Base-by-base conservation (phyloP, 164 flowering plant genomes). In the Magnolia kwangsiensis region DNA sequence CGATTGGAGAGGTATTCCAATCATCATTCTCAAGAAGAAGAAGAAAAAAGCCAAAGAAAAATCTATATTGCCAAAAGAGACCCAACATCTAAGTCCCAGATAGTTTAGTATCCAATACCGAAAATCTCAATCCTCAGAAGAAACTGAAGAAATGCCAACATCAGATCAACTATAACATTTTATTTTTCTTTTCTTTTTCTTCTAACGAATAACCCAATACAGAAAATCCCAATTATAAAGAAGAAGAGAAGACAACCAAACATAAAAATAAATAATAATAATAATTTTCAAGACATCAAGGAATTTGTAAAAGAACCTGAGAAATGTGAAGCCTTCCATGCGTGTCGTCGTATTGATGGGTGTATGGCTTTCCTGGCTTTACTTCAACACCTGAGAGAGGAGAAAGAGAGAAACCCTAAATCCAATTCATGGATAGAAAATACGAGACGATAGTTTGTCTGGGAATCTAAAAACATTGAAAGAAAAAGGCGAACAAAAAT, bases 291-390 rank as follows among this genome's bases (percentile, higher is more conserved):
- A 23, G 45, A 37, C 45, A 37, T 27, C 29, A 37, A 45, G 50
- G n/a, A 67, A 63, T 0, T 23, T 49, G 31, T 8, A 11, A 2
- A 55, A 61, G 78, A 13, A 92, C 97, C 90, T 92, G 97, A 67
- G 97, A 89, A 8, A 96, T 74, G 61, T 83, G 90, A 78, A 96
- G 95, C 74, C 78, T 85, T 77, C 96, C 98, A 5, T 21, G 74
- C 14, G 58, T 27, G 11, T 74, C 51, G 70, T 84, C 88, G 4
- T 77, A 82, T 1, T 68, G 83, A 82, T 83, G 90, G 37, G 83
- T 80, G 74, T 80, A 87, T 0, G 95, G 88, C 69, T 88, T 78
- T 0, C 90, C 92, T 0, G 96, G 92, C 80, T 90, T 92, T 69
- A 96, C 83, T 84, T 94, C 96, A 72, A 91, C 78, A 14, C 99